Percentiles rank a stretch among this genome's conserved stretches.
These are phyloP conservation scores for Yamadazyma membranifaciens DNA, from an alignment of 1,139 yeast species.

Conservation along the genomic window DNA sequence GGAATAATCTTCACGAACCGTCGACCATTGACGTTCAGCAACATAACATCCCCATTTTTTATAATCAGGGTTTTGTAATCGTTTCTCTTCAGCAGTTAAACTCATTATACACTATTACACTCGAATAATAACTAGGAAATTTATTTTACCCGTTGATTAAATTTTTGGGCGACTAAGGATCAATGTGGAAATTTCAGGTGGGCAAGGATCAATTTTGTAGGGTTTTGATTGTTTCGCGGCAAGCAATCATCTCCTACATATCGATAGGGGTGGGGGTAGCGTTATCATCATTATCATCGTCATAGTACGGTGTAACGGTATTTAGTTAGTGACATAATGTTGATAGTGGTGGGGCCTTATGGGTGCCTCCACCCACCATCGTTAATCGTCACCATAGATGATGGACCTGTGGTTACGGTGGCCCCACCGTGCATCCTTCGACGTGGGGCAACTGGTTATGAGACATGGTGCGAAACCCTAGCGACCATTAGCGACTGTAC, in stretches of 20 bases:
- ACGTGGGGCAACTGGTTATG: neutral
- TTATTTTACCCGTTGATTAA: neutral
- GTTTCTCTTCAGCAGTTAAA: constrained; percentile 61
- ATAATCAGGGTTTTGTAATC: constrained; percentile 64
- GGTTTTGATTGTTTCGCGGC: constrained; percentile 2
- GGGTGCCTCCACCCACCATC: too few relatives aligned
- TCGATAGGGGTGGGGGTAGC: constrained; percentile 1
- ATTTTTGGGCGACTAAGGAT: neutral
- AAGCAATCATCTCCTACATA: constrained; percentile 1
- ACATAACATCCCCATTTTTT: constrained; percentile 92
- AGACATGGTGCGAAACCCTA: neutral
- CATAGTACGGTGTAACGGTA: too few relatives aligned
- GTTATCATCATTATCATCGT: too few relatives aligned
- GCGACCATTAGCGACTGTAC: too few relatives aligned
- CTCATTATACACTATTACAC: too few relatives aligned
- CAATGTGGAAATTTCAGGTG: neutral
- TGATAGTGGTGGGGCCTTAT: too few relatives aligned
- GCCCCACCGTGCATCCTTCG: neutral
- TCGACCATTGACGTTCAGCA: constrained; percentile 92
- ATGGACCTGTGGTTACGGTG: too few relatives aligned
- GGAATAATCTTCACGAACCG: constrained; percentile 92
- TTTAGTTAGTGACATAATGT: too few relatives aligned
- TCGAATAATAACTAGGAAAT: too few relatives aligned
- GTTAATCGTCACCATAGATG: too few relatives aligned
- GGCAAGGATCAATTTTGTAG: neutral